Percentiles rank a stretch among this genome's conserved stretches.
phyloP scores from a whole-genome alignment of 345 rosid genomes.

The Salix purpurea region DNA sequence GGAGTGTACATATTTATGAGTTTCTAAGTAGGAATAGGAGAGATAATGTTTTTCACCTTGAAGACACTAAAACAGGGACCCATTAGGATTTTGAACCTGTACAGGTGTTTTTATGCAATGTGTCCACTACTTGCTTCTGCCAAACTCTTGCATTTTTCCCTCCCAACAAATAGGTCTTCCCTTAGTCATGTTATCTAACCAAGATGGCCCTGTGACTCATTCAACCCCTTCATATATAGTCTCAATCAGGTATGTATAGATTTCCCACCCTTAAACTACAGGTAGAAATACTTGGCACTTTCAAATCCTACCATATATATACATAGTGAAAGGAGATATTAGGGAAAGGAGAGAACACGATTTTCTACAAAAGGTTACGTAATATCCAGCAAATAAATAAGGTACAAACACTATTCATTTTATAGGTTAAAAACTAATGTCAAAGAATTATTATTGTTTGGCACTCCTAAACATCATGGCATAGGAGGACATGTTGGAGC shows the following conservation, averaged over 20 bases:
- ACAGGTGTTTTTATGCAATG: background rate
- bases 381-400: background rate
- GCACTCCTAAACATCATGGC: background rate
- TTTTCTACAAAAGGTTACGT: background rate
- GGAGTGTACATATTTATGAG: background rate
- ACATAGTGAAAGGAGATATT: background rate
- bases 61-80: background rate
- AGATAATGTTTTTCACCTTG: background rate
- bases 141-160: background rate
- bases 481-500: background rate
- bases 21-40: background rate
- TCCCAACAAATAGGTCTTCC: background rate
- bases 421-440: background rate
- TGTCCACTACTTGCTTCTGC: background rate
- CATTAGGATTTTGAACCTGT: background rate
- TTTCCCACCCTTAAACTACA: background rate
- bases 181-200: background rate
- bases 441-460: background rate
- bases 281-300: background rate
- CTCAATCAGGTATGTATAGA: background rate
- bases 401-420: background rate
- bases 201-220: background rate
- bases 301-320: background rate
- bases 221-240: background rate
- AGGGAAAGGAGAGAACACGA: background rate